A percentile compares a stretch with the other conserved stretches of the same genome.
Evolutionary conservation across 164 flowering plant species (phyloP).

Genomic region (Vitis riparia): DNA sequence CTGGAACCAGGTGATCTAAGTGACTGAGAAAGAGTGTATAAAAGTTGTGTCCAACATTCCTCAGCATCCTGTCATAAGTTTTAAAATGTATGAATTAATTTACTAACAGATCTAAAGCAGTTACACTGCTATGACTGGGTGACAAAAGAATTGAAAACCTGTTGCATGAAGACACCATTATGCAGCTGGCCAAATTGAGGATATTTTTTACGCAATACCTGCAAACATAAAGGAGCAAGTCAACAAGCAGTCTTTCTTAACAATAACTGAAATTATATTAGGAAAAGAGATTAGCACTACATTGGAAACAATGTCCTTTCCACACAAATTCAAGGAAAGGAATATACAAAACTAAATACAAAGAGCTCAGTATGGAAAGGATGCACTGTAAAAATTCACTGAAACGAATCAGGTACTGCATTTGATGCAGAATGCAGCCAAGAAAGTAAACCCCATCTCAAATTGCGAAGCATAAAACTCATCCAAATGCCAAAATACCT

Average conservation of each 20-base stretch:
- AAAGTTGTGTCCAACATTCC: constrained; percentile 95
- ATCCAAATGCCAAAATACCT: too few relatives aligned
- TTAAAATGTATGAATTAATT: constrained; percentile 7
- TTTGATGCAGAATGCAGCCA: too few relatives aligned
- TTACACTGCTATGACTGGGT: background rate
- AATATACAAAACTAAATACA: too few relatives aligned
- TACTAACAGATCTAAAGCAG: background rate
- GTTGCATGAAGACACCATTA: constrained; percentile 88
- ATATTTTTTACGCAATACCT: constrained; percentile 84
- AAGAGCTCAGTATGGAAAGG: too few relatives aligned
- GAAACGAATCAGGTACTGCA: too few relatives aligned
- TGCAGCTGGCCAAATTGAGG: constrained; percentile 96
- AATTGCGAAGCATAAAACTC: too few relatives aligned
- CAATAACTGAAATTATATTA: background rate
- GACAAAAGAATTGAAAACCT: constrained; percentile 41
- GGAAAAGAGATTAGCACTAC: too few relatives aligned
- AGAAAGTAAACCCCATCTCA: too few relatives aligned
- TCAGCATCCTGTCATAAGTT: constrained; percentile 80
- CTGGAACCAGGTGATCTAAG: constrained; percentile 58
- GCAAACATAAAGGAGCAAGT: constrained; percentile 20
- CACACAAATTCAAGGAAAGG: too few relatives aligned
- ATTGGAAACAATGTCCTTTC: too few relatives aligned
- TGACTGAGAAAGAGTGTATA: constrained; percentile 86
- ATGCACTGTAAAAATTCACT: too few relatives aligned
- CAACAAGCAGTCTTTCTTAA: background rate